Evolutionary conservation across 768 basidiomycete species (phyloP).

Genomic region (Collybia sordida): DNA sequence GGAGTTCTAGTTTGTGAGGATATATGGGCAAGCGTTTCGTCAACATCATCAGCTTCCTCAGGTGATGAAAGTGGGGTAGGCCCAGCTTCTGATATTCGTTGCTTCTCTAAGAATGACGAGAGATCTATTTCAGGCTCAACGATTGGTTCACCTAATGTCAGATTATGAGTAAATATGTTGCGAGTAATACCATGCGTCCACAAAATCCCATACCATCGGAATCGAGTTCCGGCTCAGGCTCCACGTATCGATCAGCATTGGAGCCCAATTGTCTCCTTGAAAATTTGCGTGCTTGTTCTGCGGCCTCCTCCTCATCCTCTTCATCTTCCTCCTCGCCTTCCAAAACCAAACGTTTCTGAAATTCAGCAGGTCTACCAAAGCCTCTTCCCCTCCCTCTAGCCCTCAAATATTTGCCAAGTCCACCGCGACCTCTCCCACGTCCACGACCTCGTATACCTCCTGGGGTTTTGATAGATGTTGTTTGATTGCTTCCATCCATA

Average conservation of each 20-base stretch:
- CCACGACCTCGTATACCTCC: constrained; percentile 25
- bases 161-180: too few species aligned
- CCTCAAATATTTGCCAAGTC: constrained; percentile 72
- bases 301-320: constrained; percentile 47
- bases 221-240: constrained; percentile 66
- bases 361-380: constrained; percentile 63
- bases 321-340: constrained; percentile 57
- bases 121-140: constrained; percentile 75
- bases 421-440: constrained; percentile 58
- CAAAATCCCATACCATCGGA: constrained; percentile 56
- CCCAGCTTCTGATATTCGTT: constrained; percentile 45
- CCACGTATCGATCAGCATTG: constrained; percentile 74
- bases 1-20: constrained; percentile 25
- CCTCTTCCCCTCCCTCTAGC: constrained; percentile 66
- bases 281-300: constrained; percentile 51
- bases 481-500: background rate
- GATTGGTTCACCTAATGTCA: constrained; percentile 56
- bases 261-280: constrained; percentile 58
- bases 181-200: too few species aligned
- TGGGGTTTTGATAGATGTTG: background rate
- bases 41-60: constrained; percentile 58
- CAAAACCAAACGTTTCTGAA: constrained; percentile 56
- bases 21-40: constrained; percentile 56
- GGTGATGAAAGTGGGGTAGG: constrained; percentile 19
- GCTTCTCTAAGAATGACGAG: constrained; percentile 62